Conservation (phyloP, 2,329 filamentous ascomycete species). For the Sporothrix curviconia region DNA sequence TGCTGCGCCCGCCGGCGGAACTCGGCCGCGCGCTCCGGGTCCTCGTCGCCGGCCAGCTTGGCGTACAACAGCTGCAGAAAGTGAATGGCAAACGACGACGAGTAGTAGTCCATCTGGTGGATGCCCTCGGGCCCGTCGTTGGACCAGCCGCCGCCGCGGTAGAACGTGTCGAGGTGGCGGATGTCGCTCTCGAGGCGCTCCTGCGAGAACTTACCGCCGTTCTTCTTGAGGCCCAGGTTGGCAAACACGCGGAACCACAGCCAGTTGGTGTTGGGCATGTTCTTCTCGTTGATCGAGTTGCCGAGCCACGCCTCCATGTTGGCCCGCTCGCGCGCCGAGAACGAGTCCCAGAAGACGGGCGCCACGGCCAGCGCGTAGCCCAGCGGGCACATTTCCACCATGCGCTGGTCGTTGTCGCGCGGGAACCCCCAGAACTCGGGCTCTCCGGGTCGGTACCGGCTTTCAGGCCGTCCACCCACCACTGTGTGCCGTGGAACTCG, state of each 20-base stretch:
- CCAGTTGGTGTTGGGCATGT: conserved; percentile 64
- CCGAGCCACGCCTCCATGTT: conserved; percentile 69
- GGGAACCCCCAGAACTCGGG: conserved; percentile 72
- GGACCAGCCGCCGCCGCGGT: conserved; percentile 75
- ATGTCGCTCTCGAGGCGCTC: conserved; percentile 67
- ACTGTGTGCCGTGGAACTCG: conserved; percentile 54
- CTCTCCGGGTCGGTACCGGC: conserved; percentile 63
- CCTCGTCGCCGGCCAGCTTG: conserved; percentile 61
- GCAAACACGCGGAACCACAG: conserved; percentile 82
- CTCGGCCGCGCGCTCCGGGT: conserved; percentile 58
- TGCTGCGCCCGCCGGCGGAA: conserved; percentile 62
- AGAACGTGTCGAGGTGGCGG: conserved; percentile 71
- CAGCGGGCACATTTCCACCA: conserved; percentile 79
- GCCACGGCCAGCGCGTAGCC: conserved; percentile 69
- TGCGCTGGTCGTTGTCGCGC: conserved; percentile 69
- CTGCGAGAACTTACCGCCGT: conserved; percentile 64
- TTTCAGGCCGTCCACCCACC: conserved; percentile 64
- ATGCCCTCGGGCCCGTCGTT: conserved; percentile 74
- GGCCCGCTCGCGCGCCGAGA: conserved; percentile 53
- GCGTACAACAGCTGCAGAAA: conserved; percentile 72
- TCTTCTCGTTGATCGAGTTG: conserved; percentile 70
- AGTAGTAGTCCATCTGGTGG: conserved; percentile 82
- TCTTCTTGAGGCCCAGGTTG: conserved; percentile 69
- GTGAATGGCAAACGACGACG: conserved; percentile 74
- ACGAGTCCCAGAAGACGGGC: conserved; percentile 56